Base-by-base conservation (phyloP, 2,329 filamentous ascomycete genomes). In the Ophiostoma piceae region DNA sequence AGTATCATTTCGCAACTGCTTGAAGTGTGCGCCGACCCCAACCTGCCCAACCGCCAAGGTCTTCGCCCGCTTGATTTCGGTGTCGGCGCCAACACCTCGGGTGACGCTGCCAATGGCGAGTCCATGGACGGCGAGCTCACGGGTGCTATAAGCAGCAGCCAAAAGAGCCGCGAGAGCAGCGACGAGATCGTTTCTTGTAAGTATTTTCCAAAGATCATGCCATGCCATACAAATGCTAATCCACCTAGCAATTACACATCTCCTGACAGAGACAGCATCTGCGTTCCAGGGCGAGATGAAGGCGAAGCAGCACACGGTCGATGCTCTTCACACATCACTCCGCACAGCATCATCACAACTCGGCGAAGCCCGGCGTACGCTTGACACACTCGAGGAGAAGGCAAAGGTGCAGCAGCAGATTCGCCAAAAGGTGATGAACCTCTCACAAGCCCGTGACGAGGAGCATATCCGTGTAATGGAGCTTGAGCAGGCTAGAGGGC, bases 1-100 rank as follows among this genome's bases (percentile, higher is more conserved):
- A 96, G 92, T 75, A 97, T 99, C 75, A 96, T 98, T 71, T 94
- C 93, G n/a, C 95, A 99, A 77, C 83, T 99, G 41, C 84, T 98
- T 12, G 95, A 99, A 79, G 94, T 99, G 62, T 93, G 94, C 70
- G 95, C 95, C 1, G 93, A 98, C 78, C 90, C 93, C n/a, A 88
- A 90, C 68, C 94, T 98, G 76, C 87, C 92, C 6, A 99, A 99
- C 76, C 88, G 93, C 67, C 94, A 94, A 64, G 94, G 94, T 26
- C 84, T 98, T 14, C 86, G 92, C 54, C 94, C 95, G 0, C 84
- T 93, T n/a, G 95, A 98, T 78, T 99, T 99, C 80, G 94, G 94
- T 9, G 92, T 98, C 37, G 92, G 92, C 5, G 87, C 87, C 11
- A 90, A 92, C 67, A 80, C 79, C 16, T 77, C 79, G 2, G 83